These are phyloP conservation scores for Hirschioporus abietinus DNA, from an alignment of 768 basidiomycete species.

Conservation along the genomic window DNA sequence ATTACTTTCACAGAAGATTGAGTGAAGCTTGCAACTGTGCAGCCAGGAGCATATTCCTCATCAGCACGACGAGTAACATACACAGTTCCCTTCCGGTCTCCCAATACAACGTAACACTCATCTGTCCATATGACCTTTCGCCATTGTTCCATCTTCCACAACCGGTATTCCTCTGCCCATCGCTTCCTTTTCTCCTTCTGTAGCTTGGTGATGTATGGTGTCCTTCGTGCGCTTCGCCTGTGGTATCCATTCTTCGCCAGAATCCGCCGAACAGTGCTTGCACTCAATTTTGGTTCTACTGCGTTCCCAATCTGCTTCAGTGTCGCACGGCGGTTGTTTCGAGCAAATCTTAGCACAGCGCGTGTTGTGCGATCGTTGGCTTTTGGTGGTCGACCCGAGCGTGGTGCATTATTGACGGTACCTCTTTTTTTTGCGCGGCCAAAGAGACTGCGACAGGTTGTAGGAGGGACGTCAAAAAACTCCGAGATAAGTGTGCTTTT, in stretches of 20 bases:
- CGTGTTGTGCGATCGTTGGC: conserved; percentile 4
- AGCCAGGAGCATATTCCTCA: conserved; percentile 13
- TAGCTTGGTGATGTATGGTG: conserved; percentile 11
- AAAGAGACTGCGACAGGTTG: too few relatives aligned
- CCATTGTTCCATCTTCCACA: conserved; percentile 8
- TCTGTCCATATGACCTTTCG: conserved; percentile 14
- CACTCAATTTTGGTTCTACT: conserved; percentile 11
- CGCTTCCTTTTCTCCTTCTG: conserved; percentile 9
- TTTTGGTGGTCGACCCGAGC: conserved; percentile 10
- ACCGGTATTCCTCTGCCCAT: conserved; percentile 11
- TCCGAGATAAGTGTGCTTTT: too few relatives aligned
- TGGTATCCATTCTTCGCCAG: conserved; percentile 14
- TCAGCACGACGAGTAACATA: conserved; percentile 14
- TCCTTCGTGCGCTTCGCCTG: conserved; percentile 14
- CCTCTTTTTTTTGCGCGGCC: conserved; percentile 4
- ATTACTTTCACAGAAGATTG: conserved; percentile 10
- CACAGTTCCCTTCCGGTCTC: conserved; percentile 9
- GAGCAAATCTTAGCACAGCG: conserved; percentile 5
- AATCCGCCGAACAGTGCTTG: conserved; percentile 9
- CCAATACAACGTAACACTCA: conserved; percentile 15
- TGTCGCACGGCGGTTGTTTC: conserved; percentile 10
- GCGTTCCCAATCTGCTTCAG: conserved; percentile 14
- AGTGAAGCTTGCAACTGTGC: conserved; percentile 9
- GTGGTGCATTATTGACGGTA: conserved; percentile 2
- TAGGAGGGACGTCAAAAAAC: too few relatives aligned